Evolutionary conservation across 2,329 filamentous ascomycete species (phyloP), one percentile per base, ranked within the genome.

Genomic region (Ceratocystis smalleyi): DNA sequence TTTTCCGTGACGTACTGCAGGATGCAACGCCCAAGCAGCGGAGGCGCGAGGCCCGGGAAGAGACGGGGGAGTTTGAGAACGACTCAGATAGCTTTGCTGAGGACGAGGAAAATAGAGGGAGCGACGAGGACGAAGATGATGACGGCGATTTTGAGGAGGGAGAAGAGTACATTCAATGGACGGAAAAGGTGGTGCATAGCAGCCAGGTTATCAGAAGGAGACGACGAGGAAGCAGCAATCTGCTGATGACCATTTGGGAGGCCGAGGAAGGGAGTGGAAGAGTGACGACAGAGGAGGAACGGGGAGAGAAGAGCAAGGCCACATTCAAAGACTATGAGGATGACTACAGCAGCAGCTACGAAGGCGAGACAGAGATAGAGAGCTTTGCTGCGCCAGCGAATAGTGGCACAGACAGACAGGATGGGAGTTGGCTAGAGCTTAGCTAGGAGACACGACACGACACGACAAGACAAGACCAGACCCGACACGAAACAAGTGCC

Each of bases 211-310:
- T 57, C 24, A 22, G 54, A 7, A 6, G 27, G 12, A 57, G 54
- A 19, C 54, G 54, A 8, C 54, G 54, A 4, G 54, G 27, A 6
- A 57, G 54, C 54, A 19, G 54, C 30, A 35, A 57, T 19, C 30
- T 43, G 7, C 57, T 60, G 5, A 43, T 43, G 32, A 60, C 57
- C 10, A 60, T 60, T 40, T 60, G 57, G 57, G 57, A 60, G 40
- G 32, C 24, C 5, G 35, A 60, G 57, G 57, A 60, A n/a, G 27
- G 59, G 30, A 8, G 17, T 15, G 22, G 35, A 2, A 22, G 40
- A 19, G 32, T 1, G 5, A 60, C 22, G 59, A 27, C 6, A 22
- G 12, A 15, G 8, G 17, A 49, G 17, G 59, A 15, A 15, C 2
- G 24, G n/a, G 43, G 43, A 1, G 17, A 22, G 57, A 32, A 43